Conservation (phyloP, 768 basidiomycete species). For the Paxillus ammoniavirescens region DNA sequence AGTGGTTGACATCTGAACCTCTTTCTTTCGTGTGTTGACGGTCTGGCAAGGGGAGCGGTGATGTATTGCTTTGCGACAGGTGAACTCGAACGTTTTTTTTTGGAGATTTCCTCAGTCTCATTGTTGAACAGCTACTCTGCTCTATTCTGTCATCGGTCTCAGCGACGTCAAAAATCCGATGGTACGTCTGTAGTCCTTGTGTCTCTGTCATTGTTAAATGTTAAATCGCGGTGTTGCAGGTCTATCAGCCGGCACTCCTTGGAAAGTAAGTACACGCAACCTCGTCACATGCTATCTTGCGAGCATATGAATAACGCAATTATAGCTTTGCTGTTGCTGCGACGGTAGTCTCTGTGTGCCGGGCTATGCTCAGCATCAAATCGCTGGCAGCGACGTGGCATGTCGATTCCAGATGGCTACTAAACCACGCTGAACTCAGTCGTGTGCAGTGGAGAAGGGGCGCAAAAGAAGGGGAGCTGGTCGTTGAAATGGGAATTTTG, state of each 20-base stretch:
- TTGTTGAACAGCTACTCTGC: neutral
- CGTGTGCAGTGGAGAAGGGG: constrained; percentile 41
- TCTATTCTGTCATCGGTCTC: constrained; percentile 1
- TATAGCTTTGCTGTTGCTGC: constrained; percentile 3
- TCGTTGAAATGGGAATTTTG: neutral
- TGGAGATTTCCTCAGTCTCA: neutral
- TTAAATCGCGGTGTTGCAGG: neutral
- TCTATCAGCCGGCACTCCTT: constrained; percentile 2
- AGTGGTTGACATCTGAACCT: constrained; percentile 1
- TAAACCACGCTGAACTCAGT: constrained; percentile 44
- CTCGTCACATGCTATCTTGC: neutral
- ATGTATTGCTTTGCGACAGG: constrained; percentile 6
- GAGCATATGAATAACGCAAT: neutral
- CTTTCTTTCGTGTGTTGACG: neutral
- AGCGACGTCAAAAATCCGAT: neutral
- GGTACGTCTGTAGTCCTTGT: neutral
- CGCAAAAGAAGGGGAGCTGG: constrained; percentile 34
- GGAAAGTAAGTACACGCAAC: neutral
- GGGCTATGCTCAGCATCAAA: constrained; percentile 40
- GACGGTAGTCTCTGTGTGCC: constrained; percentile 29
- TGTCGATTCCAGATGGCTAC: constrained; percentile 42
- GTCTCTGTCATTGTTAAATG: neutral
- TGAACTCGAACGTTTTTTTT: neutral
- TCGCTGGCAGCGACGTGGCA: constrained; percentile 41
- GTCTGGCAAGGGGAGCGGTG: neutral